phyloP scores from a whole-genome alignment of 2,329 filamentous ascomycete genomes.

The Cladosporium sp. region DNA sequence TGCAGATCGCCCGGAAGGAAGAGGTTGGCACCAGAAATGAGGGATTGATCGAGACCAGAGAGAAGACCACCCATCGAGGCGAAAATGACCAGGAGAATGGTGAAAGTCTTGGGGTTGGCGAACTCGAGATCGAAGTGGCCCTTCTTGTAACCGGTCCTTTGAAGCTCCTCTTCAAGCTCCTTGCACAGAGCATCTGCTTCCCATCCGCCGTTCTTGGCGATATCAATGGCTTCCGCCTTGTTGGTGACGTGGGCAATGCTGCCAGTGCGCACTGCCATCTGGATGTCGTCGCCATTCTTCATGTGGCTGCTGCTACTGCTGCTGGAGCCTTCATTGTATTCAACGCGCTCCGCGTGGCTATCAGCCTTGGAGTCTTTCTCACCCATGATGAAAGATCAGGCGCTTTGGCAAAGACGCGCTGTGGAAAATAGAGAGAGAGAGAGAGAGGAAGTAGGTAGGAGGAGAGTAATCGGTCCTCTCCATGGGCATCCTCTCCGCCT shows the following conservation, averaged over 20 bases:
- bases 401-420: neutral
- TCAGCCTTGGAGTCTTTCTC: constrained; percentile 20
- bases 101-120: constrained; percentile 61
- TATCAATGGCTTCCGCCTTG: constrained; percentile 27
- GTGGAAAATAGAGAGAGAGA: neutral
- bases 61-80: constrained; percentile 72
- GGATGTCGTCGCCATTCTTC: constrained; percentile 16
- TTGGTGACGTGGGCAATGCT: constrained; percentile 26
- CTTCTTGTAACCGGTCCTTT: constrained; percentile 34
- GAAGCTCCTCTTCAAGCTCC: constrained; percentile 37
- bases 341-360: constrained; percentile 15
- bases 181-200: constrained; percentile 43
- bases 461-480: neutral
- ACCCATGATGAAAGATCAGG: constrained; percentile 12
- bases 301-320: constrained; percentile 19
- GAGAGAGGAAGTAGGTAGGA: neutral
- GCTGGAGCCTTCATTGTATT: constrained; percentile 13
- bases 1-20: constrained; percentile 58
- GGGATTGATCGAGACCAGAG: constrained; percentile 67
- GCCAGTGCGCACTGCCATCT: constrained; percentile 28
- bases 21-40: constrained; percentile 68
- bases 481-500: neutral
- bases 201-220: constrained; percentile 34
- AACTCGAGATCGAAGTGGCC: constrained; percentile 54
- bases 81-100: constrained; percentile 64